Percentiles rank a stretch among this genome's conserved stretches.
These are phyloP conservation scores for Micractinium sp. DNA, from an alignment of 139 green algal genomes.

Conservation along the genomic window DNA sequence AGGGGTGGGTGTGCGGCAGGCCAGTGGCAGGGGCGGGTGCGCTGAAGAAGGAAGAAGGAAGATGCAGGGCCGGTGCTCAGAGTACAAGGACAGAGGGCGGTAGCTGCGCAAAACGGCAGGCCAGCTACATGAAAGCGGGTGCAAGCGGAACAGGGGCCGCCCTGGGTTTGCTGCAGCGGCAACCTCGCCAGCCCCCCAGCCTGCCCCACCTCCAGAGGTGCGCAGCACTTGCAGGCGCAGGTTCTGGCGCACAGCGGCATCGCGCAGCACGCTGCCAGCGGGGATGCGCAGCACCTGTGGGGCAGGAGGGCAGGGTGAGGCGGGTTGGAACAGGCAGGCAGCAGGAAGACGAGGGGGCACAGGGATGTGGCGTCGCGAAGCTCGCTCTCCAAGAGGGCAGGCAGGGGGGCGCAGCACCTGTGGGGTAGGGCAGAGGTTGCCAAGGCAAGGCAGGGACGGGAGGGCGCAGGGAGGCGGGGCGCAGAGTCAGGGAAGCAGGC, in stretches of 20 bases:
- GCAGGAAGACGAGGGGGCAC: background rate
- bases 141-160: background rate
- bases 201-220: constrained; percentile 31
- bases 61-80: too few relatives aligned
- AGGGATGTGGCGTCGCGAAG: constrained; percentile 64
- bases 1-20: too few relatives aligned
- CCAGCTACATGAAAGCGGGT: too few relatives aligned
- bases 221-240: constrained; percentile 72
- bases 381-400: too few relatives aligned
- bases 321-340: background rate
- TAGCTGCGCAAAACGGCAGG: too few relatives aligned
- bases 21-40: too few relatives aligned
- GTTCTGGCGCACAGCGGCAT: constrained; percentile 74
- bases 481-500: background rate
- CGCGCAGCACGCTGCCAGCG: constrained; percentile 54
- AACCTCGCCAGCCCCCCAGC: background rate
- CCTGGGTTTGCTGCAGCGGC: too few relatives aligned
- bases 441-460: too few relatives aligned
- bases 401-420: constrained; percentile 62
- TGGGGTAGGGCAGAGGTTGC: background rate
- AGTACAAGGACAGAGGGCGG: too few relatives aligned
- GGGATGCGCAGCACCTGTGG: constrained; percentile 64
- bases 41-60: background rate
- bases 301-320: background rate
- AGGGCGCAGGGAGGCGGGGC: too few relatives aligned